A percentile compares a stretch with the other conserved stretches of the same genome.
These are phyloP conservation scores for Mycosphaerella arachidis DNA, from an alignment of 2,329 filamentous ascomycete genomes.

Conservation along the genomic window DNA sequence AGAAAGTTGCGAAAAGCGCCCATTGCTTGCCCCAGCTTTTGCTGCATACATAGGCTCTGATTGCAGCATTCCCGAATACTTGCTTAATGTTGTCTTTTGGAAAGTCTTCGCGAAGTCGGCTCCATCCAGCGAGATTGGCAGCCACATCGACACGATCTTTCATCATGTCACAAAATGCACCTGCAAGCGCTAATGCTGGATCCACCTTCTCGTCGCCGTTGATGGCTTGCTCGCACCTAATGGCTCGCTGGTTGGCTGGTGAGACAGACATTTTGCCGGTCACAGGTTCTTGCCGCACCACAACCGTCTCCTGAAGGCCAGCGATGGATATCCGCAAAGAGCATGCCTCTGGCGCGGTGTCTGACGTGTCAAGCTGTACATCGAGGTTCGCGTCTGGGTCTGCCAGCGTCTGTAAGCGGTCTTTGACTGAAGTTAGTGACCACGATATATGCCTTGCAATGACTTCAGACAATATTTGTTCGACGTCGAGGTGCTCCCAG, in stretches of 20 bases:
- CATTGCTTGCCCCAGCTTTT: slow-evolving; percentile 66
- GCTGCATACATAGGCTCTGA: slow-evolving; percentile 62
- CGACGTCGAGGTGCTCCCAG: slow-evolving; percentile 63
- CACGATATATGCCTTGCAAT: slow-evolving; percentile 71
- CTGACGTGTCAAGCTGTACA: slow-evolving; percentile 51
- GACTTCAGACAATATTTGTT: slow-evolving; percentile 66
- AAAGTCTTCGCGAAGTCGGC: slow-evolving; percentile 41
- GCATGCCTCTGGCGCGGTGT: slow-evolving; percentile 62
- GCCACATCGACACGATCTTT: slow-evolving; percentile 59
- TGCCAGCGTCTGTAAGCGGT: slow-evolving; percentile 50
- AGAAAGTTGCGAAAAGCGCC: slow-evolving; percentile 67
- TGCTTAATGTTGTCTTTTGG: slow-evolving; percentile 54
- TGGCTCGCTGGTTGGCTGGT: slow-evolving; percentile 45
- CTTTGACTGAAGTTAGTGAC: slow-evolving; percentile 63
- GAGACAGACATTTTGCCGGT: slow-evolving; percentile 71
- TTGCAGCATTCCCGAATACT: slow-evolving; percentile 59
- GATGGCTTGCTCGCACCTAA: slow-evolving; percentile 58
- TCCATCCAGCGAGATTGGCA: slow-evolving; percentile 64
- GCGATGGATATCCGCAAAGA: slow-evolving; percentile 66
- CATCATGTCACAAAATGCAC: slow-evolving; percentile 29
- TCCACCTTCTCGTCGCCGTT: slow-evolving; percentile 54
- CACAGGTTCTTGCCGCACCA: slow-evolving; percentile 67
- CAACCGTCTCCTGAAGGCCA: slow-evolving; percentile 51
- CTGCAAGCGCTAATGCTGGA: slow-evolving; percentile 5
- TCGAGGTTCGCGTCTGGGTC: slow-evolving; percentile 11